These are phyloP conservation scores for Coemansia sp. DNA, from an alignment of 192 early-diverging fungal species.

Conservation along the genomic window DNA sequence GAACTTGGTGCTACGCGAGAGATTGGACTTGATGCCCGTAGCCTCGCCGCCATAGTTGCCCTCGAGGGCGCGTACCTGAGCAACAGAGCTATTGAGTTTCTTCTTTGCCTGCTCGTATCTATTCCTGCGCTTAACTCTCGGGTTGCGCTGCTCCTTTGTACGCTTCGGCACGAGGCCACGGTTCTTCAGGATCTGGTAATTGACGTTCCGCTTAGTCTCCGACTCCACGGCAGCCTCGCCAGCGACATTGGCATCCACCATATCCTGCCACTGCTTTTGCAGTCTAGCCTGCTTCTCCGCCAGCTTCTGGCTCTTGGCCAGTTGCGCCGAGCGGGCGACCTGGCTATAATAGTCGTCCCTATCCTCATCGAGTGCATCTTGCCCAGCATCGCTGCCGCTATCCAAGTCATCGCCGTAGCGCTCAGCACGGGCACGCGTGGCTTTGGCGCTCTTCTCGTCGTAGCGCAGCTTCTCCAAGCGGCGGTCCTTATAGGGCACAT, in stretches of 20 bases:
- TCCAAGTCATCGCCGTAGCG: conserved; percentile 56
- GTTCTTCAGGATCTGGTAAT: conserved; percentile 92
- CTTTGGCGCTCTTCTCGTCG: conserved; percentile 22
- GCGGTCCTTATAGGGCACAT: conserved; percentile 76
- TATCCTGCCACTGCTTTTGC: conserved; percentile 33
- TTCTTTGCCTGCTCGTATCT: conserved; percentile 90
- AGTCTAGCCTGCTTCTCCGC: conserved; percentile 57
- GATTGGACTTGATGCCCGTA: conserved; percentile 88
- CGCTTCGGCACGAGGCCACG: conserved; percentile 91
- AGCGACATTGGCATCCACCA: conserved; percentile 50
- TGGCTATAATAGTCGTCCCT: conserved; percentile 62
- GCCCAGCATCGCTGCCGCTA: conserved; percentile 54
- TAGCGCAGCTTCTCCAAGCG: conserved; percentile 23
- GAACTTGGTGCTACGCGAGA: conserved; percentile 81
- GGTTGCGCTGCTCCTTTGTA: conserved; percentile 90
- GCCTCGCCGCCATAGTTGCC: conserved; percentile 87
- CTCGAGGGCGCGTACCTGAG: conserved; percentile 68
- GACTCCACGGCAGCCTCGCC: conserved; percentile 52
- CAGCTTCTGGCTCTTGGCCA: conserved; percentile 46
- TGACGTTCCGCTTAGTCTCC: conserved; percentile 73
- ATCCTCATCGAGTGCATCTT: conserved; percentile 21
- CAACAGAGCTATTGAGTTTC: conserved; percentile 77
- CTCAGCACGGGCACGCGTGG: conserved; percentile 15
- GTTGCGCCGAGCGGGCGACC: conserved; percentile 51
- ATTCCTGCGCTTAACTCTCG: conserved; percentile 87